A percentile compares a stretch with the other conserved stretches of the same genome.
These are phyloP conservation scores for Melaleuca alternifolia DNA, from an alignment of 345 rosid species.

Conservation along the genomic window DNA sequence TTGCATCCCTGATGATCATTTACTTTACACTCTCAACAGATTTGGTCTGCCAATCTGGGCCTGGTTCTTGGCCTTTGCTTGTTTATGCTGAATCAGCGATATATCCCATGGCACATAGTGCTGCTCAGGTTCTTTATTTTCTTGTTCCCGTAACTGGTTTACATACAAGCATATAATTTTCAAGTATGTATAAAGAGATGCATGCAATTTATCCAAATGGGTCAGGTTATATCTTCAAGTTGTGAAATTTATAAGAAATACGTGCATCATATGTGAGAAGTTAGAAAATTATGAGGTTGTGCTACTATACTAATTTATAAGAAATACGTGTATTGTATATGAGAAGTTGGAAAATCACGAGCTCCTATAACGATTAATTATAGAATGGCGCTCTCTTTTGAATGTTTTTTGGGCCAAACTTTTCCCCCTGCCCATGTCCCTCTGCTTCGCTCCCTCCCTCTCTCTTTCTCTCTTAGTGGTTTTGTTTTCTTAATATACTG, in stretches of 20 bases:
- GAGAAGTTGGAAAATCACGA: background rate
- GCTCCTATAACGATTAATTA: background rate
- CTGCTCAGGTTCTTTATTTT: conserved; percentile 69
- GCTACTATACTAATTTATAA: background rate
- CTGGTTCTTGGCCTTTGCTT: conserved; percentile 81
- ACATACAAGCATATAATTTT: background rate
- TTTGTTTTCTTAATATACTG: background rate
- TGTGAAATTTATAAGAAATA: background rate
- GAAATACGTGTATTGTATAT: background rate
- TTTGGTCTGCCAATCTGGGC: conserved; percentile 99
- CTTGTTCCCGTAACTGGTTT: background rate
- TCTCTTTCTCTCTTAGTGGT: background rate
- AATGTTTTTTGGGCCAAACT: background rate
- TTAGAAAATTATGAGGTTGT: background rate
- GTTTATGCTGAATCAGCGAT: conserved; percentile 81
- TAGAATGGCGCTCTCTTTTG: background rate
- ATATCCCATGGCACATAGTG: conserved; percentile 95
- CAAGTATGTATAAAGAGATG: background rate
- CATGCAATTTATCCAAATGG: background rate
- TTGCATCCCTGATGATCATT: background rate
- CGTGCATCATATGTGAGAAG: background rate
- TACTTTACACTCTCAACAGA: conserved; percentile 26
- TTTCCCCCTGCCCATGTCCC: background rate
- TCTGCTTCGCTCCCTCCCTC: background rate
- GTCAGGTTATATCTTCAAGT: background rate